Base-by-base conservation (phyloP, 2,329 filamentous ascomycete species). In the Colletotrichum melonis region DNA sequence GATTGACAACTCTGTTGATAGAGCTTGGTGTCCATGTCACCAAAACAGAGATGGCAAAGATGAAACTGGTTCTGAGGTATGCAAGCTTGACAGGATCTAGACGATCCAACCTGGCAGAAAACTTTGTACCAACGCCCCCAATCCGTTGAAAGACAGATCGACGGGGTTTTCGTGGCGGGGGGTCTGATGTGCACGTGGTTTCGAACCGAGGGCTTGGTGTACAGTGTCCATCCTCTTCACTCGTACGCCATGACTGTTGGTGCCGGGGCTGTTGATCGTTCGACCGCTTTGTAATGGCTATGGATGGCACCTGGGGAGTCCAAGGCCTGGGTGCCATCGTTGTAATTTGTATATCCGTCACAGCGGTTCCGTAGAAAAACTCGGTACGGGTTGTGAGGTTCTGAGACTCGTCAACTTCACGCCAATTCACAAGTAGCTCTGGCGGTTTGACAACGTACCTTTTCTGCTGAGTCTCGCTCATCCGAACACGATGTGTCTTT, bases 1-100 rank as follows among this genome's bases (percentile, higher is more conserved):
- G 87, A 75, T 90, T 88, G 81, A 95, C 92, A 32, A 95, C 89
- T 35, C 93, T 88, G 81, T 96, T 96, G 79, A 94, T 87, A 72
- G 91, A 93, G 76, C 91, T 93, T 6, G 89, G 89, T 4, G 89
- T 90, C 89, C 89, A 91, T 3, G 89, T 91, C 55, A 91, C 88
- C 42, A 91, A 82, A 30, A 91, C 88, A 60, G 88, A 90, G 71
- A 91, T 84, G 59, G 89, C 88, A 76, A 91, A 91, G 12, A 91
- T 86, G 77, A 91, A 89, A 30, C 88, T 90, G 8, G 89, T 91
- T 16, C 89, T 86, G 56, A 91, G 83, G 77, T 91, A 91, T 11
- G 89, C 89, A 5, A 90, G 82, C 82, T 91, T 91, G 75, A 91
- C 84, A 1, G 88, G 88, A 79, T 91, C 89, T 76, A 87, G 81